These are phyloP conservation scores for Phylloporus sp. DNA, from an alignment of 768 basidiomycete species.

Conservation along the genomic window DNA sequence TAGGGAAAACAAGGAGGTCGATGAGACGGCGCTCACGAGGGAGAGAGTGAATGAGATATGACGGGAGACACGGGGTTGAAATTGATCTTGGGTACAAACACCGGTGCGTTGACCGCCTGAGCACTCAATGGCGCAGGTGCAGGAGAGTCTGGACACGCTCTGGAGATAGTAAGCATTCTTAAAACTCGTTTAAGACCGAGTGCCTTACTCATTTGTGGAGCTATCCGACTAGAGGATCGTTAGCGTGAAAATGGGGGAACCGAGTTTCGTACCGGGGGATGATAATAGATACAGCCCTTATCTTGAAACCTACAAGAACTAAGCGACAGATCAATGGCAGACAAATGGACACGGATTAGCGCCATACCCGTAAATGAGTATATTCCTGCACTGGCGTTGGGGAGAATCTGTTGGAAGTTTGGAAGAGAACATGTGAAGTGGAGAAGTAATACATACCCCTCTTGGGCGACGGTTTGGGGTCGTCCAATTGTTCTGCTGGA, in stretches of 20 bases:
- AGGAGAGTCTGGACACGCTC: conserved; percentile 44
- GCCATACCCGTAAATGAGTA: conserved; percentile 81
- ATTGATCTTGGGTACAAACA: conserved; percentile 70
- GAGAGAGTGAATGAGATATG: conserved; percentile 27
- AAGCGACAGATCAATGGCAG: neutral
- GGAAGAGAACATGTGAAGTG: conserved; percentile 1
- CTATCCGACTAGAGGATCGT: conserved; percentile 19
- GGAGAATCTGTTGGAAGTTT: conserved; percentile 46
- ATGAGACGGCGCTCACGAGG: conserved; percentile 18
- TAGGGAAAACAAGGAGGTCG: neutral
- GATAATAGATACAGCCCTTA: conserved; percentile 80
- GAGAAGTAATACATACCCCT: conserved; percentile 46
- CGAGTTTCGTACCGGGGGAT: conserved; percentile 53
- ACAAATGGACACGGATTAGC: neutral
- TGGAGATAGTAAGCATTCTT: conserved; percentile 15
- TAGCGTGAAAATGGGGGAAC: conserved; percentile 7
- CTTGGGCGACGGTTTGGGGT: conserved; percentile 38
- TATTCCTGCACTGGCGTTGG: conserved; percentile 84
- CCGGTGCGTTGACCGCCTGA: conserved; percentile 75
- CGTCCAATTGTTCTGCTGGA: conserved; percentile 44
- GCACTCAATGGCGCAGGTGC: conserved; percentile 42
- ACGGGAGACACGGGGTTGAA: conserved; percentile 37
- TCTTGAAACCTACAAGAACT: conserved; percentile 84
- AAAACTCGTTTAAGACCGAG: neutral
- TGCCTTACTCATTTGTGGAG: conserved; percentile 25